Evolutionary conservation across 805 yeast genomes (phyloP), one percentile per base, ranked within the genome.

Genomic region (Ogataea angusta): DNA sequence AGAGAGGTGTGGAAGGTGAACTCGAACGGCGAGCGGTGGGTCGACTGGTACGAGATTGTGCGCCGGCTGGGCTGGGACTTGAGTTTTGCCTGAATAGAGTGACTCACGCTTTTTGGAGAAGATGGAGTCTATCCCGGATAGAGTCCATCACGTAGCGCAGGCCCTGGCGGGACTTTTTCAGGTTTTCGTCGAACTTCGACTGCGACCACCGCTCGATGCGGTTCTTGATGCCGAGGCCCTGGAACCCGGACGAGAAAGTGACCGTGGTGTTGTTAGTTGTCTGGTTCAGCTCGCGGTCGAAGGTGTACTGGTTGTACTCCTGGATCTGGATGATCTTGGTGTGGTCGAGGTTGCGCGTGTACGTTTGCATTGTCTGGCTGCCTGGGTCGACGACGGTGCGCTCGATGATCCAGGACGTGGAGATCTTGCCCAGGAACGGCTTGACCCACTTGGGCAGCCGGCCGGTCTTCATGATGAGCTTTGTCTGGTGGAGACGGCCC

Each of bases 331-430:
- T 75, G 38, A 90, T 76, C 48, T 75, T 73, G 1, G 85, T 78
- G 59, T 91, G 96, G 58, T 91, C 97, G 34, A 90, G 63, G 59
- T 90, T 90, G 46, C 88, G 73, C 12, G 87, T 81, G 66, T 85
- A 89, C 2, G 95, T 76, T 42, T 67, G 54, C 75, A 90, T 69
- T 7, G 68, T 67, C 45, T 70, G 63, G 4, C 60, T 56, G 8
- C 57, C 51, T 1, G 91, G 87, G 60, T 90, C 84, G 15, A 90
- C 82, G 9, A 82, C 63, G 1, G 88, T 76, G 51, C 78, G 76
- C 57, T 90, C 98, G 32, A 90, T 73, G 30, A 90, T 78, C 91
- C 93, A 86, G 10, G 87, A 70, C 40, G 84, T 81, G 23, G 84
- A 70, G 18, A 78, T 77, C 34, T 72, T 69, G 2, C 91, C 90